Percentiles rank a stretch among this genome's conserved stretches.
These are phyloP conservation scores for Arthroderma uncinatum DNA, from an alignment of 2,329 filamentous ascomycete species.

Conservation along the genomic window DNA sequence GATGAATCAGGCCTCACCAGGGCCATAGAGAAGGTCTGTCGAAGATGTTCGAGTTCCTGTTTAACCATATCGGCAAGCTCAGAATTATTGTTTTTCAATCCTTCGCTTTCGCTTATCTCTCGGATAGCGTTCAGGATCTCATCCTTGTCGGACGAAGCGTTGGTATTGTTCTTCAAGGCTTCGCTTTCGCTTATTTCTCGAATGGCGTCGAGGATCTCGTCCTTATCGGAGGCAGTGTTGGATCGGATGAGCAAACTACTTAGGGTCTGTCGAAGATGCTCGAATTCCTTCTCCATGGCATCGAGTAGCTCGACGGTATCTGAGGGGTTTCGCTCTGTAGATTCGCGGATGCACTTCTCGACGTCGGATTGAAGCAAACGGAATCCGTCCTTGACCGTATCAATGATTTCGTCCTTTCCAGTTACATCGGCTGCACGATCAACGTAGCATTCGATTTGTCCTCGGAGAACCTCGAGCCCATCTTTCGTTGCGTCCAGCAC, in stretches of 20 bases:
- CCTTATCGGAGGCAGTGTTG: conserved; percentile 43
- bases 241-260: conserved; percentile 56
- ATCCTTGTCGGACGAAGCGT: conserved; percentile 46
- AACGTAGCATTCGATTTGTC: conserved; percentile 71
- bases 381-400: conserved; percentile 45
- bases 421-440: conserved; percentile 58
- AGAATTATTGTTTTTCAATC: conserved; percentile 34
- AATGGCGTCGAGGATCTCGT: conserved; percentile 51
- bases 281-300: conserved; percentile 69
- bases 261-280: conserved; percentile 66
- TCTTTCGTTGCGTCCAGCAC: conserved; percentile 80
- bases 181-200: conserved; percentile 36
- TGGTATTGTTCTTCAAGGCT: conserved; percentile 28
- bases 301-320: conserved; percentile 50
- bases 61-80: conserved; percentile 42
- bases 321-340: conserved; percentile 17
- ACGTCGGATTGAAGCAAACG: conserved; percentile 51
- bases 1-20: conserved; percentile 38
- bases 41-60: conserved; percentile 51
- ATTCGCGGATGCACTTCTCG: conserved; percentile 40
- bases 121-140: conserved; percentile 52
- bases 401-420: conserved; percentile 60
- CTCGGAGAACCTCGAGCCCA: conserved; percentile 67
- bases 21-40: conserved; percentile 45
- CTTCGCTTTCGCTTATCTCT: conserved; percentile 33